These are phyloP conservation scores for Trichopus zeylanicus DNA, from an alignment of 116 monocot genomes.

Conservation along the genomic window DNA sequence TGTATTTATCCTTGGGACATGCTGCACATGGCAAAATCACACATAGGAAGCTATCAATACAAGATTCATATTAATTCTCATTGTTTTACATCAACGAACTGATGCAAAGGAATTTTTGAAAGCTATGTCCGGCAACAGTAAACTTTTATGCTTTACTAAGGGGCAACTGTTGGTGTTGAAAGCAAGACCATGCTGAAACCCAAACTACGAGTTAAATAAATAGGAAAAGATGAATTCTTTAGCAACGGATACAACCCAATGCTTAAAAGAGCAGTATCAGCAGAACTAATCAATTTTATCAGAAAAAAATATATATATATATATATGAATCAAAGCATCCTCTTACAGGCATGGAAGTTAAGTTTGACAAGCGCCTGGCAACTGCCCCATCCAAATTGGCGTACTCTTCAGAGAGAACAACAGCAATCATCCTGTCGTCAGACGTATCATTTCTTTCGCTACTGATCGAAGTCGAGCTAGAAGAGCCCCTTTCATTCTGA, in stretches of 20 bases:
- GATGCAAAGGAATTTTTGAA: too few relatives aligned
- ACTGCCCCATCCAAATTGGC: constrained; percentile 71
- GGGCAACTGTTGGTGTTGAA: too few relatives aligned
- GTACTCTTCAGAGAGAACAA: constrained; percentile 87
- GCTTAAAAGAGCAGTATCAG: not conserved
- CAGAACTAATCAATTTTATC: not conserved
- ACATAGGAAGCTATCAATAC: not conserved
- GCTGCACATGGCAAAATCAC: constrained; percentile 39
- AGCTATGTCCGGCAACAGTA: too few relatives aligned
- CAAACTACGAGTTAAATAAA: too few relatives aligned
- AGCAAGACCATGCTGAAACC: not conserved
- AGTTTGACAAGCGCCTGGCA: constrained; percentile 56
- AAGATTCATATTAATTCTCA: too few relatives aligned
- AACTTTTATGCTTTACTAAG: not conserved
- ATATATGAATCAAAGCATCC: not conserved
- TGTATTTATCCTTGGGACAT: constrained; percentile 86
- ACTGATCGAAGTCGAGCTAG: constrained; percentile 51
- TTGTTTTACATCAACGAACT: too few relatives aligned
- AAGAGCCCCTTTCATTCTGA: constrained; percentile 39
- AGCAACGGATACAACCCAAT: too few relatives aligned
- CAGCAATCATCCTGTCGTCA: constrained; percentile 92
- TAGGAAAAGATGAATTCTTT: too few relatives aligned
- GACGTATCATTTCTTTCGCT: constrained; percentile 41
- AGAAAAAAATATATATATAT: not conserved
- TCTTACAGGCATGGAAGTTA: constrained; percentile 83